phyloP scores from a whole-genome alignment of 2,329 filamentous ascomycete species.

The Penicillium concentricum region DNA sequence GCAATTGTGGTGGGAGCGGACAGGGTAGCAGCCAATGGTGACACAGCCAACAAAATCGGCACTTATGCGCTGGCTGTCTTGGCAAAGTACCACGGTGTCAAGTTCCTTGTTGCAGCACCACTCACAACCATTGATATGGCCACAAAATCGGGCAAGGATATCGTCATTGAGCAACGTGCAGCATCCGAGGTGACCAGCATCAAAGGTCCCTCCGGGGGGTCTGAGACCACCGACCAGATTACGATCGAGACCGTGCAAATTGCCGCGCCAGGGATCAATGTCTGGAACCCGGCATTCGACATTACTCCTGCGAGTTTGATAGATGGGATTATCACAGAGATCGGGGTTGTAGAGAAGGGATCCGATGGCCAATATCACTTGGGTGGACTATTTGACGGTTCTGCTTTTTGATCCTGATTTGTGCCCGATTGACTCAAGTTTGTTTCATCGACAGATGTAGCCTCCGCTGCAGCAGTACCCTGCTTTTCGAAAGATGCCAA shows the following conservation, averaged over 20 bases:
- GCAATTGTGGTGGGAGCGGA: slow-evolving; percentile 95
- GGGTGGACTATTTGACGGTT: slow-evolving; percentile 32
- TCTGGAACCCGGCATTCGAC: slow-evolving; percentile 98
- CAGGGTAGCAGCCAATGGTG: slow-evolving; percentile 90
- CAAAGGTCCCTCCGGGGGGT: slow-evolving; percentile 69
- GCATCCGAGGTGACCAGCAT: slow-evolving; percentile 80
- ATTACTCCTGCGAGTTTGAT: slow-evolving; percentile 87
- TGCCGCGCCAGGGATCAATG: slow-evolving; percentile 71
- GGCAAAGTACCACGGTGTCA: slow-evolving; percentile 81
- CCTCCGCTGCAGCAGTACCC: neutral
- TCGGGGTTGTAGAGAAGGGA: slow-evolving; percentile 79
- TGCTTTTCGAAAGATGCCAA: slow-evolving; percentile 24
- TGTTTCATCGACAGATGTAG: neutral
- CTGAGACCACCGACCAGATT: slow-evolving; percentile 49
- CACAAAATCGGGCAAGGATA: slow-evolving; percentile 73
- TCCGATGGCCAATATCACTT: slow-evolving; percentile 67
- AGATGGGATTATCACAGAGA: slow-evolving; percentile 91
- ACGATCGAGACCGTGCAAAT: slow-evolving; percentile 68
- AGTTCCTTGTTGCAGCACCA: slow-evolving; percentile 92
- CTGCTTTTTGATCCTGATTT: slow-evolving; percentile 7
- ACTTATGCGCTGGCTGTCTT: slow-evolving; percentile 93
- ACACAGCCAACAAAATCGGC: slow-evolving; percentile 98
- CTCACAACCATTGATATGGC: slow-evolving; percentile 88
- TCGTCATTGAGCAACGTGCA: slow-evolving; percentile 87
- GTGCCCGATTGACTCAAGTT: neutral